These are phyloP conservation scores for Parastagonospora avenae DNA, from an alignment of 2,329 filamentous ascomycete species.

Conservation along the genomic window DNA sequence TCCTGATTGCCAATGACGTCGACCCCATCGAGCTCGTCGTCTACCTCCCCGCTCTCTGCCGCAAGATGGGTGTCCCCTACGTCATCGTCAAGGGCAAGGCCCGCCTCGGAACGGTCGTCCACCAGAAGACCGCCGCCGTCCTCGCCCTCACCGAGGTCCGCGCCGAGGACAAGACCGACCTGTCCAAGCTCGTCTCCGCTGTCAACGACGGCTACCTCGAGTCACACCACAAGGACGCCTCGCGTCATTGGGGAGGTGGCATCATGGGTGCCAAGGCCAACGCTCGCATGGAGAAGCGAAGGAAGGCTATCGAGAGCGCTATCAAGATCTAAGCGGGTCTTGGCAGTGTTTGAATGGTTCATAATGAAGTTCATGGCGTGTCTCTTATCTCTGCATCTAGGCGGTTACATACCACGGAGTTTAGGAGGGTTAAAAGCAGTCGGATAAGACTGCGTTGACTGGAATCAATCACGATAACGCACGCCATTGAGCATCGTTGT, in stretches of 20 bases:
- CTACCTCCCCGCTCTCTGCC: conserved; percentile 98
- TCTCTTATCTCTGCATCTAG: conserved; percentile 49
- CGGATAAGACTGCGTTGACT: conserved; percentile 40
- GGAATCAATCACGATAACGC: conserved; percentile 43
- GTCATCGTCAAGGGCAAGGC: conserved; percentile 99
- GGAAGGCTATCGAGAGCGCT: conserved; percentile 90
- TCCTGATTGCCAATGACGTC: conserved; percentile 98
- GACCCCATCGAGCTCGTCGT: conserved; percentile 99
- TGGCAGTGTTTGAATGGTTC: conserved; percentile 31
- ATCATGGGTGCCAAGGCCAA: conserved; percentile 98
- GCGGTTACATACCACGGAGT: conserved; percentile 47
- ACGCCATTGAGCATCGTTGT: conserved; percentile 32
- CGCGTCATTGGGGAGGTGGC: conserved; percentile 98
- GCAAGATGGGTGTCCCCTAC: conserved; percentile 99
- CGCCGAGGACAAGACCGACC: conserved; percentile 96
- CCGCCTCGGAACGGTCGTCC: conserved; percentile 95
- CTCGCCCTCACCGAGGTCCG: conserved; percentile 96
- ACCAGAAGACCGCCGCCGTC: conserved; percentile 99
- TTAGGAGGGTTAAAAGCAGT: conserved; percentile 47
- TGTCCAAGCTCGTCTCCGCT: conserved; percentile 92
- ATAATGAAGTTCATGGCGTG: conserved; percentile 44
- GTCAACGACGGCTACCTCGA: conserved; percentile 98
- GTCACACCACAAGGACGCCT: conserved; percentile 83
- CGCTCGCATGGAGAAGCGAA: conserved; percentile 78
- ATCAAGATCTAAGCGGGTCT: conserved; percentile 86